phyloP scores from a whole-genome alignment of 2,329 filamentous ascomycete species.

The Calonectria leucothoes region DNA sequence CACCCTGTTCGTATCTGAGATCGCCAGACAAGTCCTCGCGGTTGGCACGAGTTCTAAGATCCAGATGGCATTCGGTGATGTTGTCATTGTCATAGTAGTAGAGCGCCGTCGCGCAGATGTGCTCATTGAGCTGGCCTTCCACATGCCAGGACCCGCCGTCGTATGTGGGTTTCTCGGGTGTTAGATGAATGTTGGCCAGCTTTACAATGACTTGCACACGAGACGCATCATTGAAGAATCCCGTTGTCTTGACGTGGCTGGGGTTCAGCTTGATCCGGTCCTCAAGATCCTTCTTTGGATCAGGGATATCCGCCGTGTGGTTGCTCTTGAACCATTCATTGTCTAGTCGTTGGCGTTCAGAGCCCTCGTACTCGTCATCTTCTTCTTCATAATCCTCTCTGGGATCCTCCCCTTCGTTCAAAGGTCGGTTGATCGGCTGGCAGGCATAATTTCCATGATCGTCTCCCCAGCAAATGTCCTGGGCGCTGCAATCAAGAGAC shows the following conservation, averaged over 20 bases:
- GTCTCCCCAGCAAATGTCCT: conserved; percentile 28
- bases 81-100: conserved; percentile 73
- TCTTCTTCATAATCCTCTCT: conserved; percentile 19
- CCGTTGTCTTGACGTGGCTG: conserved; percentile 38
- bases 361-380: conserved; percentile 28
- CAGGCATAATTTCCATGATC: conserved; percentile 20
- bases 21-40: conserved; percentile 32
- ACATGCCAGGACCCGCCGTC: conserved; percentile 66
- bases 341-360: conserved; percentile 39
- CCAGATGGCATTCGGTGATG: conserved; percentile 62
- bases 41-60: conserved; percentile 59
- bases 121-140: conserved; percentile 70
- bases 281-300: conserved; percentile 14
- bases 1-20: conserved; percentile 41
- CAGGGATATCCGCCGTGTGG: conserved; percentile 36
- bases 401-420: conserved; percentile 39
- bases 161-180: conserved; percentile 67
- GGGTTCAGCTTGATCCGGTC: conserved; percentile 22
- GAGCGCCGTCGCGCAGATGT: conserved; percentile 71
- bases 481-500: conserved; percentile 28
- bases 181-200: conserved; percentile 70
- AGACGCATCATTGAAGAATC: conserved; percentile 44
- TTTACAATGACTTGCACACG: conserved; percentile 73
- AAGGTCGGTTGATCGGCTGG: conserved; percentile 31
- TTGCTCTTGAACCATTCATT: conserved; percentile 43